Base-by-base conservation (phyloP, 805 yeast species). In the Wickerhamomyces silvicola region DNA sequence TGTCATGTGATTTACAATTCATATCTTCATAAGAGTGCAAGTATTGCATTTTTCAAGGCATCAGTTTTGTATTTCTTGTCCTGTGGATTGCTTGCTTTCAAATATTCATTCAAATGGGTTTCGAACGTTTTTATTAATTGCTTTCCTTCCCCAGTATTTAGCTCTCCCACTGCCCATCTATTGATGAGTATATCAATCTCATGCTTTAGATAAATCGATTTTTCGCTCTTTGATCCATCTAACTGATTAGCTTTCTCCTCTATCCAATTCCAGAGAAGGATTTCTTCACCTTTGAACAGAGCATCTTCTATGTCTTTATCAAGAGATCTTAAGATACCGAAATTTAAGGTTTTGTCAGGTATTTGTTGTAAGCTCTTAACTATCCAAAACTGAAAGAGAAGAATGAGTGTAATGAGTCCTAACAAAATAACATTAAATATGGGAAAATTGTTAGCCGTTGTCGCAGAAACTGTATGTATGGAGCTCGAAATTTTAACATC, bases 241-340 rank as follows among this genome's bases (percentile, higher is more conserved):
- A 35, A 13, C 12, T 28, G 33, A 2, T 41, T 43, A 4, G 47
- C 43, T 16, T 54, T 30, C 18, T 63, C 52, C 16, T 51, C 54
- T 14, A 51, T 44, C 56, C 56, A 51, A 26, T 35, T 39, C 56
- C 56, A 51, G 4, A 51, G 16, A 4, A 48, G n/a, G 2, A 39
- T 38, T 18, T 51, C 52, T 18, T 49, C 41, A 4, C 50, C 54
- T 20, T 36, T 38, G 24, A 39, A 45, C 11, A 49, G 14, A 1
- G 31, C 17, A 6, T 39, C 39, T 6, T 33, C 39, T 2, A 43
- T 33, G 2, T 31, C 10, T 18, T 14, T 13, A 22, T 39, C 41
- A 9, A 39, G 13, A 9, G 24, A 18, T 12, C 22, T 18, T 3
- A 36, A 3, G 1, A 25, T 4, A 7, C 21, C 15, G 6, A 38